Base-by-base conservation (phyloP, 139 green algal genomes). In the Micractinium sp. region DNA sequence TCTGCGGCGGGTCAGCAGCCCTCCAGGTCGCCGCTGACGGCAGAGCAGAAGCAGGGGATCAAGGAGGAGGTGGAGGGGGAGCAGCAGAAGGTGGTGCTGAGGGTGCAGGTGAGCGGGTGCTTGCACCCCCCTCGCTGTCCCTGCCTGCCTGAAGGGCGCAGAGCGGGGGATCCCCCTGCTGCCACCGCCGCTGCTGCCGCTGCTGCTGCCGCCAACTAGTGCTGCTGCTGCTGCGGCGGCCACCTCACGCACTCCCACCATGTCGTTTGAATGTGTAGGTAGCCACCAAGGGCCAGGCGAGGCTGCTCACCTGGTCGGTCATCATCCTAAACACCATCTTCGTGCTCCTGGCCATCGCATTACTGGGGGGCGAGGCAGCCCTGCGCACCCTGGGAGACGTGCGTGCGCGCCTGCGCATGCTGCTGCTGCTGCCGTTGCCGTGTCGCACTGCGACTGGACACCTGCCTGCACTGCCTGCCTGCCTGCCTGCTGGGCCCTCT, bases 231-330 rank as follows among this genome's bases (percentile, higher is more conserved):
- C 63, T 71, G 14, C 63, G 2, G 20, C 63, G 2, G 22, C 63
- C 63, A 25, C 20, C 63, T 27, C 63, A 16, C 63, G 20, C 63
- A 16, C 22, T 27, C 63, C 20, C 63, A 25, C 63, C 20, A 25
- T 12, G 20, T 3, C 63, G 20, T 27, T 31, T 27, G 20, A n/a
- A 25, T 71, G 63, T 31, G 63, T 47, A 86, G 56, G 83, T 87
- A 29, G 83, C 83, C 38, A 87, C 33, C 38, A 87, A 63, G 83
- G 38, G 29, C 12, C 83, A 87, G 83, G 83, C 83, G 0, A 67
- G 83, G 22, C 38, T 87, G 67, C 66, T 87, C 20, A 87, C 83
- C 0, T 87, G 39, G 38, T 47, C 16, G 23, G 47, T 56, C 47
- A 56, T 56, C 47, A 9, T 9, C 7, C 71, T 85, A 27, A 85